These are phyloP conservation scores for Collybia nuda DNA, from an alignment of 768 basidiomycete genomes.

Conservation along the genomic window DNA sequence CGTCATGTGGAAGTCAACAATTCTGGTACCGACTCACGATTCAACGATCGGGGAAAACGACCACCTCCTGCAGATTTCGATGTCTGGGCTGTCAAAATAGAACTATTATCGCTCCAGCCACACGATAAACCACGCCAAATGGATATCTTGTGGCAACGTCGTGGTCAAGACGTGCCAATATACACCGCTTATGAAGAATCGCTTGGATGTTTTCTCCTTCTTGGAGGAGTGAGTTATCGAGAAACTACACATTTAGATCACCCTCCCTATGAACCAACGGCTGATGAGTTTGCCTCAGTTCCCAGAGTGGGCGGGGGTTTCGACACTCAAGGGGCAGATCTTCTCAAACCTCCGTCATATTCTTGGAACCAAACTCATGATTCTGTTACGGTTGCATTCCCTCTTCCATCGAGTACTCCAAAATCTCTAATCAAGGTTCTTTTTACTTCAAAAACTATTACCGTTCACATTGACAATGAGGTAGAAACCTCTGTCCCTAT, in stretches of 20 bases:
- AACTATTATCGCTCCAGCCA: slow-evolving; percentile 35
- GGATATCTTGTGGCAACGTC: slow-evolving; percentile 66
- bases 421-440: slow-evolving; percentile 65
- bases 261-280: slow-evolving; percentile 52
- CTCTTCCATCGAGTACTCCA: slow-evolving; percentile 70
- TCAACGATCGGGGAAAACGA: slow-evolving; percentile 23
- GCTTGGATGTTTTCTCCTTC: slow-evolving; percentile 49
- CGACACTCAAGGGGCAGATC: slow-evolving; percentile 33
- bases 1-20: slow-evolving; percentile 29
- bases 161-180: slow-evolving; percentile 70
- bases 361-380: slow-evolving; percentile 92
- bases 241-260: slow-evolving; percentile 29
- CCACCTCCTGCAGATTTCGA: slow-evolving; percentile 54
- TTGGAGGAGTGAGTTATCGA: slow-evolving; percentile 59
- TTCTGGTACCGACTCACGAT: slow-evolving; percentile 14
- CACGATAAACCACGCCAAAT: slow-evolving; percentile 34
- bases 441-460: slow-evolving; percentile 65
- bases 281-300: slow-evolving; percentile 69
- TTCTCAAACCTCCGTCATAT: slow-evolving; percentile 71
- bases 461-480: slow-evolving; percentile 53
- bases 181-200: slow-evolving; percentile 48
- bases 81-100: slow-evolving; percentile 59
- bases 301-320: slow-evolving; percentile 62
- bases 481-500: slow-evolving; percentile 34
- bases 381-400: slow-evolving; percentile 79